phyloP scores from a whole-genome alignment of 169 alveolate genomes.

The Cryptosporidium tyzzeri region DNA sequence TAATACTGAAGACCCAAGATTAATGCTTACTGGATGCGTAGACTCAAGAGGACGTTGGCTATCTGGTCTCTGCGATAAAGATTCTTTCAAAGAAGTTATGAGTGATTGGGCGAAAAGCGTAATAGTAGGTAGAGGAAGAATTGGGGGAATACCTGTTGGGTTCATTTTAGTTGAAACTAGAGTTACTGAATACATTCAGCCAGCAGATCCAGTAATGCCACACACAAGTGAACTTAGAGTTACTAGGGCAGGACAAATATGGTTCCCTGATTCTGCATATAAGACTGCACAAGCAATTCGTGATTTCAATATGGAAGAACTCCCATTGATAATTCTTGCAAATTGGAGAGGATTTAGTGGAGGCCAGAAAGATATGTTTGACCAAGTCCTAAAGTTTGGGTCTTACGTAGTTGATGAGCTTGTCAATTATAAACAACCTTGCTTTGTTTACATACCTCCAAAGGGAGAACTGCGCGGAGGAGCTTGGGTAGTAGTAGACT shows the following conservation, averaged over 20 bases:
- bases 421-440: slow-evolving; percentile 86
- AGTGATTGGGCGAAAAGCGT: slow-evolving; percentile 86
- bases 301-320: slow-evolving; percentile 87
- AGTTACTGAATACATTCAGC: slow-evolving; percentile 77
- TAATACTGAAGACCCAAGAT: slow-evolving; percentile 83
- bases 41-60: slow-evolving; percentile 78
- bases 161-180: slow-evolving; percentile 83
- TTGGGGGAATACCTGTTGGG: slow-evolving; percentile 87
- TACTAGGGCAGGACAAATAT: slow-evolving; percentile 83
- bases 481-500: slow-evolving; percentile 89
- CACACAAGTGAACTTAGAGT: slow-evolving; percentile 78
- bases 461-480: slow-evolving; percentile 87
- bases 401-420: slow-evolving; percentile 86
- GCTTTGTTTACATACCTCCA: slow-evolving; percentile 87
- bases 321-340: slow-evolving; percentile 85
- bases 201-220: slow-evolving; percentile 86
- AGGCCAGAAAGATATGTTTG: slow-evolving; percentile 88
- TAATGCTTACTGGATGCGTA: slow-evolving; percentile 79
- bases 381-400: slow-evolving; percentile 85
- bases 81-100: slow-evolving; percentile 81
- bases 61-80: slow-evolving; percentile 82
- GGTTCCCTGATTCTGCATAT: slow-evolving; percentile 89
- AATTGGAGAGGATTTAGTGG: slow-evolving; percentile 88
- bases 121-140: slow-evolving; percentile 84
- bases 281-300: slow-evolving; percentile 89